Percentiles rank a stretch among this genome's conserved stretches.
Conservation (phyloP, 257 asterid species). For the Plantago elongata region DNA sequence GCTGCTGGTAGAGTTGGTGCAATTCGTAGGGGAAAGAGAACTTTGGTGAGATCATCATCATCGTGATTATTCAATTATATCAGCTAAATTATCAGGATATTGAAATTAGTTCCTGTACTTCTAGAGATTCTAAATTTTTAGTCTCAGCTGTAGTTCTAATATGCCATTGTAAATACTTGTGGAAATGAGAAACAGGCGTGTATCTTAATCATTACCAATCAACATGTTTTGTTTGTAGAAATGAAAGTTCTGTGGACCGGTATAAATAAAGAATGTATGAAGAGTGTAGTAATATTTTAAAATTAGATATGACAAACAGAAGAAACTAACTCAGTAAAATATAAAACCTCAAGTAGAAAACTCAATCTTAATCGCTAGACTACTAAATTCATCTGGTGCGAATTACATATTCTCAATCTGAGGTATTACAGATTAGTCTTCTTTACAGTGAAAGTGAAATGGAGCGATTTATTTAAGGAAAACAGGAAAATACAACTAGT, state of each 20-base stretch:
- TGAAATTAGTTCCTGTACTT: conserved; percentile 2
- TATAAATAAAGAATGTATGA: too few species aligned
- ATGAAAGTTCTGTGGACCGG: too few species aligned
- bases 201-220: neutral
- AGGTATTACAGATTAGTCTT: too few species aligned
- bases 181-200: neutral
- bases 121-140: conserved; percentile 1
- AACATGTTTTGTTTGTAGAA: too few species aligned
- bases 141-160: conserved; percentile 2
- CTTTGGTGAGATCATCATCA: conserved; percentile 20
- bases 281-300: too few species aligned
- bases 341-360: too few species aligned
- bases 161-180: conserved; percentile 11
- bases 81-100: neutral
- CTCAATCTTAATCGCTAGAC: too few species aligned
- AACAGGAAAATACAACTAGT: conserved; percentile 17
- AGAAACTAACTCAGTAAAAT: too few species aligned
- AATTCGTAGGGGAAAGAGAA: conserved; percentile 62
- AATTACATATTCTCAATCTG: too few species aligned
- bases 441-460: neutral
- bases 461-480: conserved; percentile 24
- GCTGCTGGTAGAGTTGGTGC: conserved; percentile 44
- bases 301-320: too few species aligned
- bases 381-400: too few species aligned
- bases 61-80: neutral